phyloP scores from a whole-genome alignment of 306 rosid genomes.

The Trifolium dubium region DNA sequence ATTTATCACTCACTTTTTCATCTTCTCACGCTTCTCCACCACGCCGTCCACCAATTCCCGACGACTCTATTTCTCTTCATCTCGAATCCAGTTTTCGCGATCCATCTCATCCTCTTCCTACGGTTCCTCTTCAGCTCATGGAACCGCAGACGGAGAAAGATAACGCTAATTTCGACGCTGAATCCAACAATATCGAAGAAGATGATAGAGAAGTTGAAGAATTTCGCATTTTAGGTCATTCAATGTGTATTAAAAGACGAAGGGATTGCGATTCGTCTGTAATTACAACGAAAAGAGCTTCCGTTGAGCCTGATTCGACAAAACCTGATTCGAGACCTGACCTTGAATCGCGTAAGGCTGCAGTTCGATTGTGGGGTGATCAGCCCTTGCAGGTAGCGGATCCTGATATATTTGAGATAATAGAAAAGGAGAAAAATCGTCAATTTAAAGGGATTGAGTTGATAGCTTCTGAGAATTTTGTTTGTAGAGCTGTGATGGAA shows the following conservation, averaged over 20 bases:
- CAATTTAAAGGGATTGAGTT: conserved; percentile 82
- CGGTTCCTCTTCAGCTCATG: conserved; percentile 73
- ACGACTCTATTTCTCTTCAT: conserved; percentile 72
- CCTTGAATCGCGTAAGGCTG: conserved; percentile 59
- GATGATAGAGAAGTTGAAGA: conserved; percentile 75
- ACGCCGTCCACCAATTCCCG: conserved; percentile 55
- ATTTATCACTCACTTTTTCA: conserved; percentile 65
- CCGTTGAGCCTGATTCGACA: no score
- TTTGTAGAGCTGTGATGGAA: conserved; percentile 85
- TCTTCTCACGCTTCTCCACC: conserved; percentile 71
- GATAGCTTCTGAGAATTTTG: conserved; percentile 92
- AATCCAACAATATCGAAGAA: conserved; percentile 45
- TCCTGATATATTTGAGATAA: conserved; percentile 66
- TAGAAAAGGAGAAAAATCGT: conserved; percentile 85
- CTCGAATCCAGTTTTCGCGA: conserved; percentile 68
- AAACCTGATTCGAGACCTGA: no score
- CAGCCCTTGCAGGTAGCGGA: conserved; percentile 69
- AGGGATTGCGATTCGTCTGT: conserved; percentile 67
- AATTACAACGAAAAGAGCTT: conserved; percentile 44
- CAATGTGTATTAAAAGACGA: conserved; percentile 84
- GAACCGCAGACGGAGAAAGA: conserved; percentile 58
- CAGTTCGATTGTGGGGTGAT: conserved; percentile 76
- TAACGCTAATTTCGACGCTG: conserved; percentile 12
- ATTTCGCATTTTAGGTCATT: conserved; percentile 82
- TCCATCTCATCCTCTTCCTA: conserved; percentile 50